These are phyloP conservation scores for Pseudogymnoascus sp. DNA, from an alignment of 2,329 filamentous ascomycete genomes.

Conservation along the genomic window DNA sequence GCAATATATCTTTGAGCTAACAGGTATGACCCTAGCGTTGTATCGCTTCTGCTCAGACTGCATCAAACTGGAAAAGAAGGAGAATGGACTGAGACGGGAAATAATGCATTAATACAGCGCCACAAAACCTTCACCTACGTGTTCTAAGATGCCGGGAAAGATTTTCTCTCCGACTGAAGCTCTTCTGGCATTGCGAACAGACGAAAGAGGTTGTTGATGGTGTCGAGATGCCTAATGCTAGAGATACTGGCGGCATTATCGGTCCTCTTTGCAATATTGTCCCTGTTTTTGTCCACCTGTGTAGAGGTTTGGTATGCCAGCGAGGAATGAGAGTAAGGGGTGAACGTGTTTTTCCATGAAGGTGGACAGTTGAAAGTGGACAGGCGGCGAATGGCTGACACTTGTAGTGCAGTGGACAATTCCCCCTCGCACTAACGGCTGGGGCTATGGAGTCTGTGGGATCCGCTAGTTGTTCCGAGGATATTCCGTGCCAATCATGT, in stretches of 20 bases:
- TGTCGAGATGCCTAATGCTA: not conserved
- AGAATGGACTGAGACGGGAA: not conserved
- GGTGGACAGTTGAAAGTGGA: not conserved
- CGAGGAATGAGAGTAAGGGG: not conserved
- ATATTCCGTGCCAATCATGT: not conserved
- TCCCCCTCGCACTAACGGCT: not conserved
- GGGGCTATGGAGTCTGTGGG: not conserved
- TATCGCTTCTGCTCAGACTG: not conserved
- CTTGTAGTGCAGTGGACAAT: not conserved
- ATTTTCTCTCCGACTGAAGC: slow-evolving; percentile 21
- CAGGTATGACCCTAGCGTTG: not conserved
- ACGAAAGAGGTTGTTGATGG: slow-evolving; percentile 5
- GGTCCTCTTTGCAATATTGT: not conserved
- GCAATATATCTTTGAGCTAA: not conserved
- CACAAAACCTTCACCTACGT: slow-evolving; percentile 11
- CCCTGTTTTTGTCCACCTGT: not conserved
- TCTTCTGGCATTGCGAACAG: slow-evolving; percentile 17
- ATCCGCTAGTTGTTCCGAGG: not conserved
- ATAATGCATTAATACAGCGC: not conserved
- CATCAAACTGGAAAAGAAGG: slow-evolving; percentile 11
- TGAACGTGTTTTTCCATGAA: not conserved
- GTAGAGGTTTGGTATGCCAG: not conserved
- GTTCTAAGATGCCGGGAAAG: slow-evolving; percentile 21
- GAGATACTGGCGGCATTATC: not conserved
- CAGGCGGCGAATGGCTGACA: not conserved